Evolutionary conservation across 306 rosid species (phyloP), one percentile per base, ranked within the genome.

Genomic region (Fragaria nilgerrensis): DNA sequence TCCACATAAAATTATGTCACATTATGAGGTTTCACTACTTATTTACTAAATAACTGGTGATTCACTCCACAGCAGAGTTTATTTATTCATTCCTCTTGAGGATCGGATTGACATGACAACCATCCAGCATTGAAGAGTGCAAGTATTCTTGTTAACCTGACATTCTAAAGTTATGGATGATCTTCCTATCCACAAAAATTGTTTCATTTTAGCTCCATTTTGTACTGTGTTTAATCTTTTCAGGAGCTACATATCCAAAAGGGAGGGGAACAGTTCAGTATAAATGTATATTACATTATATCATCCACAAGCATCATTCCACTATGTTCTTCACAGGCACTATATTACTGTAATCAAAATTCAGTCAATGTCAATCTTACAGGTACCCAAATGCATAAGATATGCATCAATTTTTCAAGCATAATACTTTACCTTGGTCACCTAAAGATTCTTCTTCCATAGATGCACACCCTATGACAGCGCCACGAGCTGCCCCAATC

Each of bases 401-500:
- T 43, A 44, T n/a, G 15, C 73, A 23, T 45, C 74, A 15, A 44
- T 13, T 58, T 9, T 50, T 52, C 63, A 15, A 62, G 68, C 43
- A 5, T 44, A 11, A 16, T 41, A 58, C 23, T 16, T 16, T 61
- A 61, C 78, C 69, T 47, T 32, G 76, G 41, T 39, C 39, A 37
- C 10, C 1, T 9, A 63, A 58, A 56, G 75, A 67, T 36, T 56
- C 69, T 45, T 82, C 82, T 73, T 66, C 85, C 82, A 82, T 3
- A 67, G 78, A 72, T 56, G 72, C 85, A 53, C 85, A 77, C 39
- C 85, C 82, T 36, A 82, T 19, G 9, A 82, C 66, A 44, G 85
- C 44, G 14, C 85, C 85, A 43, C 66, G 22, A 53, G 82, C 79
- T 17, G 72, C 48, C 37, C 75, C 72, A 77, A 52, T 41, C 72